These are phyloP conservation scores for Cyathus striatus DNA, from an alignment of 768 basidiomycete genomes.

Conservation along the genomic window DNA sequence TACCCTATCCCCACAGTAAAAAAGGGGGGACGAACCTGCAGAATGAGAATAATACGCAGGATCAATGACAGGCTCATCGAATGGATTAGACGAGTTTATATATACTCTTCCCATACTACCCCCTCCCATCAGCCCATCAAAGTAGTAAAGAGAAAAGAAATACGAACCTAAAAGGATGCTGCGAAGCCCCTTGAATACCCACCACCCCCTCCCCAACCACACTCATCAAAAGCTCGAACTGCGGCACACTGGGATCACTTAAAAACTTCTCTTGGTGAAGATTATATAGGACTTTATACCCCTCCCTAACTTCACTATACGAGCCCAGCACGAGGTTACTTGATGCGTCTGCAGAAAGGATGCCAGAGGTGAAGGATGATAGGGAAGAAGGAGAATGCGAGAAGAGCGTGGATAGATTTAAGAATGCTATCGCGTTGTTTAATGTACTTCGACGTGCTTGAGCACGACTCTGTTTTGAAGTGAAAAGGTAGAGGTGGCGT, in stretches of 20 bases:
- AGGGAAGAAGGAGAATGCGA: not conserved
- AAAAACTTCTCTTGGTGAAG: constrained; percentile 29
- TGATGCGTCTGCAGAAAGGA: not conserved
- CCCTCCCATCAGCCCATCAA: not conserved
- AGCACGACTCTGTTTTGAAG: no score
- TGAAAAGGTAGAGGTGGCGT: no score
- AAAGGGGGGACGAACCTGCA: constrained; percentile 23
- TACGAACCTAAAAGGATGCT: constrained; percentile 51
- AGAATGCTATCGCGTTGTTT: constrained; percentile 61
- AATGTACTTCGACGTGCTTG: constrained; percentile 47
- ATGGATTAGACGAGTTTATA: constrained; percentile 50
- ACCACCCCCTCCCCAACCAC: constrained; percentile 31
- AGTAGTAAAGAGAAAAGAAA: not conserved
- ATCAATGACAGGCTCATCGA: constrained; percentile 53
- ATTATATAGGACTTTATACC: constrained; percentile 51
- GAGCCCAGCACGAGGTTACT: constrained; percentile 31
- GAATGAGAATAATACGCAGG: constrained; percentile 51
- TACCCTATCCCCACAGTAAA: not conserved
- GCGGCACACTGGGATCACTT: constrained; percentile 38
- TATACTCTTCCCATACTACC: constrained; percentile 46
- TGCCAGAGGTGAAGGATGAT: not conserved
- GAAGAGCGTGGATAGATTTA: constrained; percentile 45
- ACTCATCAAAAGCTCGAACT: constrained; percentile 51
- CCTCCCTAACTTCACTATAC: constrained; percentile 40
- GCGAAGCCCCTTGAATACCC: constrained; percentile 59